phyloP scores from a whole-genome alignment of 2,329 filamentous ascomycete genomes.

The Ophiosphaerella korrae region DNA sequence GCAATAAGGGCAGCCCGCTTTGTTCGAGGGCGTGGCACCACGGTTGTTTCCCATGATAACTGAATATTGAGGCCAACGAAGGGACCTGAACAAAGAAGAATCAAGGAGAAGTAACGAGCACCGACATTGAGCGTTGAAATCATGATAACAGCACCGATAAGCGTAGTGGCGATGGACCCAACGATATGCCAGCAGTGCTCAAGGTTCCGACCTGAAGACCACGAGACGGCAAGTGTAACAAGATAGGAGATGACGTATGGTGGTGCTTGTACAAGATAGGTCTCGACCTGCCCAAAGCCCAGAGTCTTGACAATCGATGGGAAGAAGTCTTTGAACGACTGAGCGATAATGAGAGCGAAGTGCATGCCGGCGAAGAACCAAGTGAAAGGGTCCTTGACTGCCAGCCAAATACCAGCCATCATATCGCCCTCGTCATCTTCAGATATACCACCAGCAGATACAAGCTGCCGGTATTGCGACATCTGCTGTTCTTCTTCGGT shows the following conservation, averaged over 20 bases:
- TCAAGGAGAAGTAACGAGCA: slow-evolving; percentile 36
- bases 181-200: slow-evolving; percentile 40
- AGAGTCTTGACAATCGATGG: slow-evolving; percentile 25
- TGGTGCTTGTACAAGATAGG: slow-evolving; percentile 51
- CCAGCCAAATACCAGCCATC: slow-evolving; percentile 43
- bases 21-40: slow-evolving; percentile 48
- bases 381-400: slow-evolving; percentile 46
- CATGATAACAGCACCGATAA: slow-evolving; percentile 28
- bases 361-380: slow-evolving; percentile 49
- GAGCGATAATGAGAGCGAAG: slow-evolving; percentile 37
- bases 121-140: slow-evolving; percentile 36
- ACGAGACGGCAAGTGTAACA: slow-evolving; percentile 29
- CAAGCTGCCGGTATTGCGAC: slow-evolving; percentile 28
- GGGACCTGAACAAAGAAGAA: slow-evolving; percentile 41
- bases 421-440: slow-evolving; percentile 49
- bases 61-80: slow-evolving; percentile 49
- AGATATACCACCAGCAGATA: slow-evolving; percentile 31
- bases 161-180: slow-evolving; percentile 18
- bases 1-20: slow-evolving; percentile 53
- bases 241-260: slow-evolving; percentile 43
- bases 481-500: slow-evolving; percentile 20
- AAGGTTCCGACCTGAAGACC: slow-evolving; percentile 31
- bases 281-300: slow-evolving; percentile 23
- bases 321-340: slow-evolving; percentile 27
- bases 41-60: slow-evolving; percentile 51